These are phyloP conservation scores for Hylodesmum podocarpum DNA, from an alignment of 306 rosid genomes.

Conservation along the genomic window DNA sequence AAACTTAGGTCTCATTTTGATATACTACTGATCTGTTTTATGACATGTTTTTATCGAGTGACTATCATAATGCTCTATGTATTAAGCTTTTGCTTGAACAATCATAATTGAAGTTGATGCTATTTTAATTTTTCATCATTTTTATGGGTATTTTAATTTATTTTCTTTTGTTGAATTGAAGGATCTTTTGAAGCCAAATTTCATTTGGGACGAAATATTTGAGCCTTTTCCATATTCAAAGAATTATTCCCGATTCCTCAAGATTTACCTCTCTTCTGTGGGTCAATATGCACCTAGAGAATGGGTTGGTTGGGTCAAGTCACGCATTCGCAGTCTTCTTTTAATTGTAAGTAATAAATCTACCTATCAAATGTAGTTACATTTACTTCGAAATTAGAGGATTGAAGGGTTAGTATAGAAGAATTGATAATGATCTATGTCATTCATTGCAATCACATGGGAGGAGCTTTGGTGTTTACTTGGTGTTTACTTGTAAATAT, in stretches of 20 bases:
- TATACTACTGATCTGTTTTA: too few species aligned
- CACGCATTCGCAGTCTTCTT: conserved; percentile 45
- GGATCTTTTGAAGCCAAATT: conserved; percentile 41
- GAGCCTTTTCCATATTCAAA: conserved; percentile 43
- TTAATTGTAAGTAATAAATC: conserved; percentile 33
- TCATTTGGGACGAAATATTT: conserved; percentile 39
- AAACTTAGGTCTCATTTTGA: not conserved
- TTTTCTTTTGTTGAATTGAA: conserved; percentile 27
- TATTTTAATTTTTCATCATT: not conserved
- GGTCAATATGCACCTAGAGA: conserved; percentile 38
- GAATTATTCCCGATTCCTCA: conserved; percentile 32
- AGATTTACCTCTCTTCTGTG: conserved; percentile 39
- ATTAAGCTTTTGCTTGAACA: conserved; percentile 9
- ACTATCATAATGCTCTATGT: too few species aligned
- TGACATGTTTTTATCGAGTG: too few species aligned
- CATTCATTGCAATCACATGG: not conserved
- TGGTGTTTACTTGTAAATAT: not conserved
- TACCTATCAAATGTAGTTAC: not conserved
- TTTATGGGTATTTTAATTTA: conserved; percentile 2
- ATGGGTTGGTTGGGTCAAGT: conserved; percentile 53
- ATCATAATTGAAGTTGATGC: not conserved
- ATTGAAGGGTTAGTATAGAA: not conserved
- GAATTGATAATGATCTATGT: not conserved
- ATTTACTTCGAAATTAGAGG: not conserved
- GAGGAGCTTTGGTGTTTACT: not conserved